Base-by-base conservation (phyloP, 1,284 basidiomycete species). In the Trametes hirsuta region DNA sequence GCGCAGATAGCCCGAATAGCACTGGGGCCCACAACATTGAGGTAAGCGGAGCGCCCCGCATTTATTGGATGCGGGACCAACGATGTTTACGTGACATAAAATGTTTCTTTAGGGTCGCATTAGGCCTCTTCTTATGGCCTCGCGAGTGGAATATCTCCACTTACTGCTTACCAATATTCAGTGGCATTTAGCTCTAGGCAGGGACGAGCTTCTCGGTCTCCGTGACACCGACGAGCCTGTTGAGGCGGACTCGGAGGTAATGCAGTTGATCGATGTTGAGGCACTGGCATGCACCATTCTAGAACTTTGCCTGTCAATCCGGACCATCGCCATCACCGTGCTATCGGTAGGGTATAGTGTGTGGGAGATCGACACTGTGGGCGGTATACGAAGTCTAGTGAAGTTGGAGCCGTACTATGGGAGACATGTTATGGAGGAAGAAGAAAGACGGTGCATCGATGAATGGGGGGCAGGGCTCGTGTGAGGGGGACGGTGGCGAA, bases 141-240 rank as follows among this genome's bases (percentile, higher is more conserved):
- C 51, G 2, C 51, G 36, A 30, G 12, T 63, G 1, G 58, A 63
- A 22, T 50, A 58, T 44, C 44, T 63, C 2, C 58, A 63, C 35
- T 0, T 63, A n/a, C 39, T 40, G 8, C 34, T 63, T 15, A 36
- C 52, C 22, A 42, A 53, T 9, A 10, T 48, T 15, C 44, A 30
- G 30, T 30, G 30, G 30, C 30, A 30, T 30, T 30, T 30, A 8
- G 30, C 1, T 8, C 30, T 30, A 30, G 30, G 8, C 30, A 30
- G 4, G 8, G 30, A 30, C 8, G 30, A 30, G 8, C 12, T 50
- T 50, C 53, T 55, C 51, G 47, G 30, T 44, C n/a, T 41, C 35
- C 15, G 25, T 35, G 58, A 56, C 30, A 21, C 49, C 9, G 45
- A 50, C 22, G 50, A 53, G 49, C 36, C 56, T 25, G 30, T 57